Percentiles rank a stretch among this genome's conserved stretches.
phyloP scores from a whole-genome alignment of 805 yeast species.

The Candida krabiensis region DNA sequence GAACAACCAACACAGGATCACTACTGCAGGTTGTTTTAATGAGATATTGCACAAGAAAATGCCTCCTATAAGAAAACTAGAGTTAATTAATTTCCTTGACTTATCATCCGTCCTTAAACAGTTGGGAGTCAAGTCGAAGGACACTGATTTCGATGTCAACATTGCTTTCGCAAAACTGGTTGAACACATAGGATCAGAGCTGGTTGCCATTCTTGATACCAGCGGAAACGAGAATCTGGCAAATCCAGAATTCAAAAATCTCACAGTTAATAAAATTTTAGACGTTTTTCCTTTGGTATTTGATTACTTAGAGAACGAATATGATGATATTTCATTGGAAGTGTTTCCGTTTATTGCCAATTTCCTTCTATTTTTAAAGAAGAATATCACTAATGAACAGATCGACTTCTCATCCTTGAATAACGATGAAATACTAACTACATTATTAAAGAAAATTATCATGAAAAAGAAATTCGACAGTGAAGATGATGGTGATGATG shows the following conservation, averaged over 20 bases:
- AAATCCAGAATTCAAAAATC: conserved; percentile 39
- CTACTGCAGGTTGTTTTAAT: conserved; percentile 55
- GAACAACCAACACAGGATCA: conserved; percentile 47
- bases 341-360: conserved; percentile 79
- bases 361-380: conserved; percentile 69
- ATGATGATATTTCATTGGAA: conserved; percentile 84
- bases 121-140: conserved; percentile 39
- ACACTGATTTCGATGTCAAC: conserved; percentile 59
- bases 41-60: conserved; percentile 60
- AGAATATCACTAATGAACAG: conserved; percentile 39
- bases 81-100: conserved; percentile 66
- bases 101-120: conserved; percentile 54
- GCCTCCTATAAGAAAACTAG: conserved; percentile 56
- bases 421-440: conserved; percentile 52
- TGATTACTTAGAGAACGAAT: conserved; percentile 72
- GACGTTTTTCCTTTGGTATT: conserved; percentile 73
- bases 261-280: conserved; percentile 47
- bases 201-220: conserved; percentile 65
- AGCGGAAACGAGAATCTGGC: conserved; percentile 34
- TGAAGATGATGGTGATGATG: conserved; percentile 56
- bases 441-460: conserved; percentile 67
- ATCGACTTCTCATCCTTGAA: conserved; percentile 31
- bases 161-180: conserved; percentile 75
- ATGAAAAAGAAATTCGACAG: conserved; percentile 78
- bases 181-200: conserved; percentile 73